These are phyloP conservation scores for Apiospora arundinis DNA, from an alignment of 2,329 filamentous ascomycete genomes.

Conservation along the genomic window DNA sequence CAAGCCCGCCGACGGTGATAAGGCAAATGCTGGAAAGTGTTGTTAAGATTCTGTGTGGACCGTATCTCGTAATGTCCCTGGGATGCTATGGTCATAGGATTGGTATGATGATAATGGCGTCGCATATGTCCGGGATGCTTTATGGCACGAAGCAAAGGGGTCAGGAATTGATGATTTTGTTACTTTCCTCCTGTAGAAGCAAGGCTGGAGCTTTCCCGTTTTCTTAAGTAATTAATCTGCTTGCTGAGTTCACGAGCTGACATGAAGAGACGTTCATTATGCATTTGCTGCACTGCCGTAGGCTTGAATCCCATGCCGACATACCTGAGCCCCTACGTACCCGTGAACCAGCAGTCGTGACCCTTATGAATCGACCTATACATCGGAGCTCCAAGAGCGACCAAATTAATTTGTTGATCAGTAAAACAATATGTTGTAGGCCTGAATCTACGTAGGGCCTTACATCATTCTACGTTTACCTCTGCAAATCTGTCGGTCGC, in stretches of 20 bases:
- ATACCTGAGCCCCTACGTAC: not conserved
- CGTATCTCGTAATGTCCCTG: conserved; percentile 33
- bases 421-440: not conserved
- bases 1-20: conserved; percentile 78
- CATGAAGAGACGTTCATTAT: conserved; percentile 17
- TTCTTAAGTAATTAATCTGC: conserved; percentile 22
- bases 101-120: conserved; percentile 42
- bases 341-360: not conserved
- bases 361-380: not conserved
- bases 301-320: not conserved
- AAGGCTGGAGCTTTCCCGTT: conserved; percentile 21
- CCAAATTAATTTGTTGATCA: not conserved
- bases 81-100: conserved; percentile 38
- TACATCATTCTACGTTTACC: not conserved
- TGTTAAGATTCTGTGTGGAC: conserved; percentile 60
- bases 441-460: not conserved
- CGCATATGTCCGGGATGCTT: conserved; percentile 40
- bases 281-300: not conserved
- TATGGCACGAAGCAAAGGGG: conserved; percentile 28
- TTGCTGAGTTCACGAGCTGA: conserved; percentile 15
- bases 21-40: conserved; percentile 81
- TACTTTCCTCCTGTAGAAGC: conserved; percentile 23
- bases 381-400: not conserved
- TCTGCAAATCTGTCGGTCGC: not conserved
- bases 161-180: conserved; percentile 24